These are phyloP conservation scores for Periconia sp. DNA, from an alignment of 2,329 filamentous ascomycete species.

Conservation along the genomic window DNA sequence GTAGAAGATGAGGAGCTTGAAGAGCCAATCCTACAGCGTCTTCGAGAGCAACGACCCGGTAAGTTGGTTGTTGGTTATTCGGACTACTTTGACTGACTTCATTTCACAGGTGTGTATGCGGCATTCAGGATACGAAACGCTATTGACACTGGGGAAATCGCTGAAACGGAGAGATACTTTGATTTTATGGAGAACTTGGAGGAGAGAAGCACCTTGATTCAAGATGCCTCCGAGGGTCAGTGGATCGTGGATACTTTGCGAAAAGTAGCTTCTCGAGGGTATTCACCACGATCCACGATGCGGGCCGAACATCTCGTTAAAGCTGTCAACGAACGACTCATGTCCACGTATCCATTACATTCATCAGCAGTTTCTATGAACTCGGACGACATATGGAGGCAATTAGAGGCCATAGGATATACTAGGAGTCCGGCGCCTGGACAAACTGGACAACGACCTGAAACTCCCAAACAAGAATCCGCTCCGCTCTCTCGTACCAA, in stretches of 20 bases:
- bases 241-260: slow-evolving; percentile 37
- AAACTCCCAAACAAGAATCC: slow-evolving; percentile 26
- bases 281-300: slow-evolving; percentile 25
- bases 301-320: slow-evolving; percentile 30
- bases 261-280: slow-evolving; percentile 25
- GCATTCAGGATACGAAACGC: slow-evolving; percentile 38
- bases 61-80: slow-evolving; percentile 20
- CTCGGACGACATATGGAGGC: slow-evolving; percentile 30
- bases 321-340: slow-evolving; percentile 37
- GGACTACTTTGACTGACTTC: background rate
- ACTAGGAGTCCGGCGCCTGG: slow-evolving; percentile 22
- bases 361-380: slow-evolving; percentile 13
- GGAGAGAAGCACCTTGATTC: slow-evolving; percentile 22
- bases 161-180: slow-evolving; percentile 28
- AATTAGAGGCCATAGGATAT: slow-evolving; percentile 34
- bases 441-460: slow-evolving; percentile 31
- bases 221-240: slow-evolving; percentile 34
- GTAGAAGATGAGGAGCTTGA: slow-evolving; percentile 17
- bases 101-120: slow-evolving; percentile 29
- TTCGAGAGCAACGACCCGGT: slow-evolving; percentile 38
- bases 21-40: slow-evolving; percentile 34
- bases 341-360: slow-evolving; percentile 39
- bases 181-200: slow-evolving; percentile 29
- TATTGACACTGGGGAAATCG: slow-evolving; percentile 28
- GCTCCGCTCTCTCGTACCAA: slow-evolving; percentile 48